Evolutionary conservation across 2,329 filamentous ascomycete species (phyloP).

Genomic region (Xylaria hypoxylon): DNA sequence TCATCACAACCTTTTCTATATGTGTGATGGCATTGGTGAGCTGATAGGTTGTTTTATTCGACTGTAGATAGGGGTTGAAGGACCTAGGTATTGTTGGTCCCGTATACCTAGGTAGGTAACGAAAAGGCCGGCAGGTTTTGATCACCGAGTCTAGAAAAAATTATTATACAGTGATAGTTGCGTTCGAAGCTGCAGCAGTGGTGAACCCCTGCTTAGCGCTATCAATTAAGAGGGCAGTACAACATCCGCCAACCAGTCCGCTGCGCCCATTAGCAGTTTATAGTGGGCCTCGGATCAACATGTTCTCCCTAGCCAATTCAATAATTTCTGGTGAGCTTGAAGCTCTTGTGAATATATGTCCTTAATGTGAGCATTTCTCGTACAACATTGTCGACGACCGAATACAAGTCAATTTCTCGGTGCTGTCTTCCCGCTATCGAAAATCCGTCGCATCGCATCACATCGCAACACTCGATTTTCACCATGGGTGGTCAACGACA

Average conservation of each 20-base stretch:
- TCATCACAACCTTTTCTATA: slow-evolving; percentile 50
- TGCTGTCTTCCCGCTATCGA: background rate
- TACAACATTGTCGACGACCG: background rate
- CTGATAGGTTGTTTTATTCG: background rate
- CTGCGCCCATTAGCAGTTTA: slow-evolving; percentile 27
- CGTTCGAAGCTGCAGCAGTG: slow-evolving; percentile 14
- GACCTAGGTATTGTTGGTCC: slow-evolving; percentile 4
- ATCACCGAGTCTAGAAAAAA: slow-evolving; percentile 16
- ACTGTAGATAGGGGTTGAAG: background rate
- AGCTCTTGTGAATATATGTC: background rate
- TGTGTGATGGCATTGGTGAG: slow-evolving; percentile 35
- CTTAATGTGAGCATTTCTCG: background rate
- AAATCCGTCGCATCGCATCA: background rate
- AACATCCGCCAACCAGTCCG: slow-evolving; percentile 20
- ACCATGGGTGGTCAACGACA: slow-evolving; percentile 52
- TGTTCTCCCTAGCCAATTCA: slow-evolving; percentile 19
- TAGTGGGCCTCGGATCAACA: slow-evolving; percentile 33
- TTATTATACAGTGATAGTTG: slow-evolving; percentile 7
- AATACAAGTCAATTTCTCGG: background rate
- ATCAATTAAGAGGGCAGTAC: background rate
- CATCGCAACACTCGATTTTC: slow-evolving; percentile 19
- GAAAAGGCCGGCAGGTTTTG: background rate
- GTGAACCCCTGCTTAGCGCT: slow-evolving; percentile 25
- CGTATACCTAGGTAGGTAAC: background rate
- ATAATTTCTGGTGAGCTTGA: slow-evolving; percentile 31